These are phyloP conservation scores for Recurvomyces mirabilis DNA, from an alignment of 495 filamentous ascomycete species.

Conservation along the genomic window DNA sequence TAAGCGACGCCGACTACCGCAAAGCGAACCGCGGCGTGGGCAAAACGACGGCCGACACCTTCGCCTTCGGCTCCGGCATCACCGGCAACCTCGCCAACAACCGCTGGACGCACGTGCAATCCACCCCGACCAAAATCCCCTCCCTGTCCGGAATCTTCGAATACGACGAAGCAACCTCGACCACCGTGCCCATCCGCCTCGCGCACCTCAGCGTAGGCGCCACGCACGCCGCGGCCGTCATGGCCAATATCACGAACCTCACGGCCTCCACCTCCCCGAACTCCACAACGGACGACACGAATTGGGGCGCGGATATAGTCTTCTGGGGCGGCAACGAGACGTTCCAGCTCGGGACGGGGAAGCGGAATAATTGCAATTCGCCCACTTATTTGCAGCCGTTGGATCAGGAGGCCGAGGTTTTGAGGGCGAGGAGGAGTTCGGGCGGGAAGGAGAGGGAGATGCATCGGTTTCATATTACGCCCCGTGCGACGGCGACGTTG, in stretches of 20 bases:
- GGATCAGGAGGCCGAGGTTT: slow-evolving; percentile 40
- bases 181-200: slow-evolving; percentile 64
- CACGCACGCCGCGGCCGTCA: slow-evolving; percentile 66
- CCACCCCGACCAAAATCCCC: slow-evolving; percentile 69
- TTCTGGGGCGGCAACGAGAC: slow-evolving; percentile 94
- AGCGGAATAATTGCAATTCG: slow-evolving; percentile 60
- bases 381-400: slow-evolving; percentile 73
- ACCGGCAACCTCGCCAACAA: slow-evolving; percentile 73
- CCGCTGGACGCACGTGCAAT: slow-evolving; percentile 81
- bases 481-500: slow-evolving; percentile 55
- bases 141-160: slow-evolving; percentile 70
- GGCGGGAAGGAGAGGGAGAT: slow-evolving; percentile 39
- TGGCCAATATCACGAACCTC: slow-evolving; percentile 66
- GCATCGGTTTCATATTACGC: slow-evolving; percentile 78
- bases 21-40: slow-evolving; percentile 33
- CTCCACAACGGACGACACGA: slow-evolving; percentile 51
- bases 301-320: slow-evolving; percentile 74
- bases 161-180: slow-evolving; percentile 62
- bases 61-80: slow-evolving; percentile 77
- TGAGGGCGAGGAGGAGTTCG: slow-evolving; percentile 30
- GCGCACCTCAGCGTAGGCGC: slow-evolving; percentile 58
- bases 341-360: slow-evolving; percentile 87
- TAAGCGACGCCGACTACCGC: slow-evolving; percentile 19
- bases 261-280: slow-evolving; percentile 35
- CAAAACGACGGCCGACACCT: slow-evolving; percentile 59